phyloP scores from a whole-genome alignment of 495 filamentous ascomycete species.

The Penicillium ochrochloron region DNA sequence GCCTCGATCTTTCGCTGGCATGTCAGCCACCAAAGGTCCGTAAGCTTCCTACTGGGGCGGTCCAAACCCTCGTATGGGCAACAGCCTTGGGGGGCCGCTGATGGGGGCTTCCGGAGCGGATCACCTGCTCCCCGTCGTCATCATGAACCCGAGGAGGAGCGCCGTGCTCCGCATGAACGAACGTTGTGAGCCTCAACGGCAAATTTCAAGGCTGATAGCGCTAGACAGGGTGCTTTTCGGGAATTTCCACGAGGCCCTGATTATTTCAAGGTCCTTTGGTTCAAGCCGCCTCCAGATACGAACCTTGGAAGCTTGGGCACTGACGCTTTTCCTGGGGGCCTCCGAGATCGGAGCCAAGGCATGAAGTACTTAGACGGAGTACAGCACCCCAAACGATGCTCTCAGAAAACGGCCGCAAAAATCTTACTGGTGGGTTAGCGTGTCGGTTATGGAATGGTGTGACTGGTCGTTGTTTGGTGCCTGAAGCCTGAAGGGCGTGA shows the following conservation, averaged over 20 bases:
- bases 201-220: slow-evolving; percentile 10
- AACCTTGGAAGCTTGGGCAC: slow-evolving; percentile 21
- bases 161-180: slow-evolving; percentile 11
- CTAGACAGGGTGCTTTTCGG: slow-evolving; percentile 12
- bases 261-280: slow-evolving; percentile 1
- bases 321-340: slow-evolving; percentile 9
- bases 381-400: slow-evolving; percentile 5
- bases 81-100: not conserved
- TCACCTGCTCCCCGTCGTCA: slow-evolving; percentile 23
- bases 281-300: slow-evolving; percentile 2
- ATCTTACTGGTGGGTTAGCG: slow-evolving; percentile 12
- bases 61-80: slow-evolving; percentile 11
- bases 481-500: slow-evolving; percentile 9
- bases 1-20: slow-evolving; percentile 27
- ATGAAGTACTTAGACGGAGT: not conserved
- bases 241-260: slow-evolving; percentile 9
- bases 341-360: slow-evolving; percentile 28
- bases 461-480: not conserved
- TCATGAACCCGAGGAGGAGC: slow-evolving; percentile 11
- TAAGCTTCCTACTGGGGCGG: slow-evolving; percentile 20
- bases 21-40: slow-evolving; percentile 22
- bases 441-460: slow-evolving; percentile 14
- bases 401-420: slow-evolving; percentile 9
- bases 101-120: slow-evolving; percentile 17
- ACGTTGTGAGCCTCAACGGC: slow-evolving; percentile 14